These are phyloP conservation scores for Ricinus communis DNA, from an alignment of 345 rosid species.

Conservation along the genomic window DNA sequence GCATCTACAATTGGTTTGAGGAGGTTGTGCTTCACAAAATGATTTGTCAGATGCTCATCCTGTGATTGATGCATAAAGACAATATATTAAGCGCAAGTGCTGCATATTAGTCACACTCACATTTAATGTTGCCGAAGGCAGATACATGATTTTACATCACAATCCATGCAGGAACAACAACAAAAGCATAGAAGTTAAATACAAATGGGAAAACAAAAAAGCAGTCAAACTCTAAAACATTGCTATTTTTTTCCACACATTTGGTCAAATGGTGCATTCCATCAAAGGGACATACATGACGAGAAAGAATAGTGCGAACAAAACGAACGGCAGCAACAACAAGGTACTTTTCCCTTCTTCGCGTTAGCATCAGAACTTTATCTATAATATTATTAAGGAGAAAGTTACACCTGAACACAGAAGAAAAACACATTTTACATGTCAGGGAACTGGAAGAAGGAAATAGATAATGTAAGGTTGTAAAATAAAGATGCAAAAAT, in stretches of 20 bases:
- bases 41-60: conserved; percentile 84
- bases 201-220: neutral
- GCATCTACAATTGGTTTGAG: conserved; percentile 85
- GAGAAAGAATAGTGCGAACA: conserved; percentile 84
- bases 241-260: neutral
- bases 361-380: conserved; percentile 77
- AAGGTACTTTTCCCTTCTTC: conserved; percentile 84
- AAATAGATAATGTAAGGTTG: conserved; percentile 12
- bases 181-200: neutral
- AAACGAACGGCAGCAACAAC: conserved; percentile 93
- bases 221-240: neutral
- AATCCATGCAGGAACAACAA: neutral
- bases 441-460: conserved; percentile 15
- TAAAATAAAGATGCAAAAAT: conserved; percentile 17
- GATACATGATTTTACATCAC: neutral
- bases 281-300: conserved; percentile 57
- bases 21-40: conserved; percentile 78
- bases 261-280: neutral
- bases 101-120: neutral
- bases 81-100: conserved; percentile 10
- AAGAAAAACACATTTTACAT: conserved; percentile 18
- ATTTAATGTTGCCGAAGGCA: neutral
- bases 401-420: conserved; percentile 76
- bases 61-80: conserved; percentile 31
- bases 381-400: conserved; percentile 75